These are phyloP conservation scores for Cicer judaicum DNA, from an alignment of 306 rosid species.

Conservation along the genomic window DNA sequence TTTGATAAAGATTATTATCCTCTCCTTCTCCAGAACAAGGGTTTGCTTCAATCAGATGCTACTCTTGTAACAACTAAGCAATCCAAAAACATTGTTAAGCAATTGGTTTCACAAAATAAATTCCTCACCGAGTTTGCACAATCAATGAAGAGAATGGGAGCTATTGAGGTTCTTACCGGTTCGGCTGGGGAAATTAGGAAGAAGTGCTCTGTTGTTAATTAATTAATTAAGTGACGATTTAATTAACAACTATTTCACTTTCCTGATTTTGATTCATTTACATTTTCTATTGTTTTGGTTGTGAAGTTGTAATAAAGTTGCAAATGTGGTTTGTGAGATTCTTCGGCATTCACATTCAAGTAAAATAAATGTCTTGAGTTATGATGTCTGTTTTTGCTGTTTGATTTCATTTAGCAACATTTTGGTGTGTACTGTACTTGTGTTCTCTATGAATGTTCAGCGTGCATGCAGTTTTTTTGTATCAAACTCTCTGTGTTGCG, in stretches of 20 bases:
- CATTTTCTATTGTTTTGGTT: not conserved
- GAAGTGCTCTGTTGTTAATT: constrained; percentile 61
- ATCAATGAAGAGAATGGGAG: constrained; percentile 68
- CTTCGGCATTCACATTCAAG: not conserved
- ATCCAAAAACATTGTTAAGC: constrained; percentile 13
- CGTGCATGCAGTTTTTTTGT: no score
- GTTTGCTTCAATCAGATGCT: constrained; percentile 66
- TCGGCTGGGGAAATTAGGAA: constrained; percentile 63
- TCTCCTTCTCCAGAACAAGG: constrained; percentile 45
- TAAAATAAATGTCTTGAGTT: not conserved
- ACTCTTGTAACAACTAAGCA: constrained; percentile 52
- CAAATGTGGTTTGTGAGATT: not conserved
- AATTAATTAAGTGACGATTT: not conserved
- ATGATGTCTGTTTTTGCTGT: no score
- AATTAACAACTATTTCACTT: not conserved
- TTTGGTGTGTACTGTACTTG: no score
- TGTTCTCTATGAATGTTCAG: no score
- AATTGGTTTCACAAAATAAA: constrained; percentile 31
- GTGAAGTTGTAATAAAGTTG: not conserved
- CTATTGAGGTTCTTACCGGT: constrained; percentile 54
- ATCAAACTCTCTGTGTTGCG: no score
- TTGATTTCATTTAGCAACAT: no score
- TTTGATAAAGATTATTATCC: constrained; percentile 56
- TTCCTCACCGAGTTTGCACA: constrained; percentile 52
- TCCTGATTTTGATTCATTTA: not conserved